Conservation (phyloP, 2,329 filamentous ascomycete genomes). For the Saccharata proteae region DNA sequence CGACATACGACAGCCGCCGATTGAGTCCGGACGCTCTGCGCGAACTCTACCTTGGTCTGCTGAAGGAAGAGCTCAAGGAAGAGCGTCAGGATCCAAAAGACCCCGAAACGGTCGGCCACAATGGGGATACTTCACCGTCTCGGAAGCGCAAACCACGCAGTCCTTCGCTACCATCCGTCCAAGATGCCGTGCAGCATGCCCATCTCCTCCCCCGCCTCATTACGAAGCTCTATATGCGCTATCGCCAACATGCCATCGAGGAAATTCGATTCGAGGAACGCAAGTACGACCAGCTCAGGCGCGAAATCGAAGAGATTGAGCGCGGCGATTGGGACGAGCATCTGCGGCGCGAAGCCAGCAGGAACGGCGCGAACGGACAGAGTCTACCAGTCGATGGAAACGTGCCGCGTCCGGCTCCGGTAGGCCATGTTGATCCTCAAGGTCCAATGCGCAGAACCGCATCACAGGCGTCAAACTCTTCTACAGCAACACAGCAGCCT, state of each 20-base stretch:
- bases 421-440: no score
- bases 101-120: constrained; percentile 30
- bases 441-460: no score
- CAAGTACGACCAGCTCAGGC: constrained; percentile 49
- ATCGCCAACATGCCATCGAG: constrained; percentile 55
- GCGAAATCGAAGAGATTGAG: constrained; percentile 59
- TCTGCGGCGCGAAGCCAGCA: constrained; percentile 14
- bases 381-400: neutral
- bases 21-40: constrained; percentile 68
- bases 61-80: constrained; percentile 58
- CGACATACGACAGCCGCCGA: constrained; percentile 59
- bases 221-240: constrained; percentile 61
- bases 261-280: constrained; percentile 66
- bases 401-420: neutral
- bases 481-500: neutral
- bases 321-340: constrained; percentile 42
- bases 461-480: no score
- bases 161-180: constrained; percentile 50
- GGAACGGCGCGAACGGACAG: constrained; percentile 16
- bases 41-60: constrained; percentile 61
- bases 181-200: constrained; percentile 53
- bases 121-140: constrained; percentile 30
- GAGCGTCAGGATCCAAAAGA: constrained; percentile 30
- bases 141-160: constrained; percentile 64
- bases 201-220: constrained; percentile 60